Evolutionary conservation across 2,329 filamentous ascomycete genomes (phyloP), one percentile per base, ranked within the genome.

Genomic region (Elsinoe necatrix): DNA sequence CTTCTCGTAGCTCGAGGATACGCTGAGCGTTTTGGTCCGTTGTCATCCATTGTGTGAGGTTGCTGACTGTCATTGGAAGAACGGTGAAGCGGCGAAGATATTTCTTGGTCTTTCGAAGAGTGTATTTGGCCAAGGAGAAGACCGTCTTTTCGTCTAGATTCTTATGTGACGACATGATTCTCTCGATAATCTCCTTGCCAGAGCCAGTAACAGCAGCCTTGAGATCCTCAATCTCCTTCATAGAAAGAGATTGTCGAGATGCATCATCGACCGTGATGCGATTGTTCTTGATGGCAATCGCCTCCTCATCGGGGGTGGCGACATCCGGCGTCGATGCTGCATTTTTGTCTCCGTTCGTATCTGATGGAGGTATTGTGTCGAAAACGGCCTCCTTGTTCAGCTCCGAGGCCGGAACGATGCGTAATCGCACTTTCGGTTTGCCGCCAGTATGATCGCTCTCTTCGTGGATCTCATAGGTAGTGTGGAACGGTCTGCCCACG

Each of bases 91-190:
- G 80, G 65, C 87, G 85, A 61, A 97, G 80, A 69, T 95, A 97
- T 72, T 98, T 98, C 68, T 85, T 91, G 61, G 88, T 86, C 75
- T 98, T 98, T 45, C 95, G 79, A 16, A 97, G 76, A 66, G 93
- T 95, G 72, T 98, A 98, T 71, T 98, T 98, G 42, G 92, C 91
- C 58, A 96, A 76, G 1, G 90, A 95, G 67, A 95, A 98, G 0
- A 84, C 80, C 0, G 93, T 97, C 77, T 98, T 98, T 73, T 97
- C 87, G 63, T 95, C 90, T 42, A 98, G 79, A 1, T 86, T 87
- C 16, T 87, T 85, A 71, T 98, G 93, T 42, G 90, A 93, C 27
- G 90, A 80, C 71, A 98, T 81, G 23, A 98, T 83, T 72, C 91
- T 95, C n/a, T 88, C 85, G 61, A 98, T 93, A 48, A 98, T 80